Percentiles rank a stretch among this genome's conserved stretches.
Conservation (phyloP, 768 basidiomycete genomes). For the Hortiboletus campestris region DNA sequence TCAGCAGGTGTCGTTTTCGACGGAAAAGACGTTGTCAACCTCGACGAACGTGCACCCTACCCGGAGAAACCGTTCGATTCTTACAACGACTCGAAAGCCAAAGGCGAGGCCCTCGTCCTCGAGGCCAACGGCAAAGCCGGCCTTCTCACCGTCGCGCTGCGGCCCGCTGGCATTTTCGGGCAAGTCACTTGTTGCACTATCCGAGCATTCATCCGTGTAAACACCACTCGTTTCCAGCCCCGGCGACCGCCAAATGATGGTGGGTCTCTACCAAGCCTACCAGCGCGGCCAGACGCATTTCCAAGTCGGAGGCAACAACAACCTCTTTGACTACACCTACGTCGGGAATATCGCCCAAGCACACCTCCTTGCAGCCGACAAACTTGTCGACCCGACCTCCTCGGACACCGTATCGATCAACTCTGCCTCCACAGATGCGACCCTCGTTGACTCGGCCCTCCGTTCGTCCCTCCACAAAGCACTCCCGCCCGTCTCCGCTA, state of each 20-base stretch:
- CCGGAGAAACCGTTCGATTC: conserved; percentile 79
- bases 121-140: conserved; percentile 84
- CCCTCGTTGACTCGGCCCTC: conserved; percentile 42
- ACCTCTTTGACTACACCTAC: conserved; percentile 95
- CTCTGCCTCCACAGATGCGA: conserved; percentile 29
- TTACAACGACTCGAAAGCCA: conserved; percentile 92
- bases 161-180: conserved; percentile 98
- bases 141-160: conserved; percentile 82
- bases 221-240: conserved; percentile 48
- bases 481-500: conserved; percentile 60
- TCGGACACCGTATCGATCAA: conserved; percentile 23
- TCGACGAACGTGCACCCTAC: conserved; percentile 82
- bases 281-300: conserved; percentile 82
- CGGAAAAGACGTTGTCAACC: conserved; percentile 73
- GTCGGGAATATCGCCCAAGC: conserved; percentile 94
- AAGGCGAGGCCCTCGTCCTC: conserved; percentile 81
- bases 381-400: conserved; percentile 54
- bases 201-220: neutral
- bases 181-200: conserved; percentile 33
- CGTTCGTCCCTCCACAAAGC: conserved; percentile 45
- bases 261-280: conserved; percentile 77
- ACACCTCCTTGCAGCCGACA: conserved; percentile 91
- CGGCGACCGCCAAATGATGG: conserved; percentile 85
- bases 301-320: conserved; percentile 92
- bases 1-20: conserved; percentile 91